A percentile compares a stretch with the other conserved stretches of the same genome.
These are phyloP conservation scores for Pholiota conissans DNA, from an alignment of 768 basidiomycete species.

Conservation along the genomic window DNA sequence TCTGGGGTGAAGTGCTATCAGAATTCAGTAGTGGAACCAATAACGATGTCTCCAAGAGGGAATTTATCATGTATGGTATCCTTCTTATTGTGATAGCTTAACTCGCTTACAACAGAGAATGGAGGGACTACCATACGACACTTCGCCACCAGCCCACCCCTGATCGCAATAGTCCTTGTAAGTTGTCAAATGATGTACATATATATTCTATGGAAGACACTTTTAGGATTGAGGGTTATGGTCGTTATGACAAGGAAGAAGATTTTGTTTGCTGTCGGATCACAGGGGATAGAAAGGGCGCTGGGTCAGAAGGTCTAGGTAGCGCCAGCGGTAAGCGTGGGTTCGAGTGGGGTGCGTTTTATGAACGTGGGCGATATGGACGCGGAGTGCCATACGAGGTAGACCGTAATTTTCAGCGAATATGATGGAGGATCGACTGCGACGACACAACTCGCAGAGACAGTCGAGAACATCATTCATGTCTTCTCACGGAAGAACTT, in stretches of 20 bases:
- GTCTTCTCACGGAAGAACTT: background rate
- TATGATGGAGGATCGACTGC: background rate
- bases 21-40: background rate
- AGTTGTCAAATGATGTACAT: conserved; percentile 1
- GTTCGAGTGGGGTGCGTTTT: conserved; percentile 7
- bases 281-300: conserved; percentile 16
- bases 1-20: background rate
- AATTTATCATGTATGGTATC: conserved; percentile 2
- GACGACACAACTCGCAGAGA: background rate
- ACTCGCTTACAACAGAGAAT: conserved; percentile 13
- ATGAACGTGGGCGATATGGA: conserved; percentile 8
- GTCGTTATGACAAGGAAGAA: conserved; percentile 18
- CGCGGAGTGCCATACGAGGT: background rate
- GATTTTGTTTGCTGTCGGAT: conserved; percentile 25
- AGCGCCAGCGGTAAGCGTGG: conserved; percentile 21
- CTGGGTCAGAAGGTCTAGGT: conserved; percentile 12
- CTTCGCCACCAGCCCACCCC: background rate
- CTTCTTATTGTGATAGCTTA: background rate
- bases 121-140: conserved; percentile 1
- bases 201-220: background rate
- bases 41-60: background rate
- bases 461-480: background rate
- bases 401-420: background rate
- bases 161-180: conserved; percentile 3
- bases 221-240: conserved; percentile 2